Conservation (phyloP, 2,329 filamentous ascomycete species). For the Xylariaceae sp. region DNA sequence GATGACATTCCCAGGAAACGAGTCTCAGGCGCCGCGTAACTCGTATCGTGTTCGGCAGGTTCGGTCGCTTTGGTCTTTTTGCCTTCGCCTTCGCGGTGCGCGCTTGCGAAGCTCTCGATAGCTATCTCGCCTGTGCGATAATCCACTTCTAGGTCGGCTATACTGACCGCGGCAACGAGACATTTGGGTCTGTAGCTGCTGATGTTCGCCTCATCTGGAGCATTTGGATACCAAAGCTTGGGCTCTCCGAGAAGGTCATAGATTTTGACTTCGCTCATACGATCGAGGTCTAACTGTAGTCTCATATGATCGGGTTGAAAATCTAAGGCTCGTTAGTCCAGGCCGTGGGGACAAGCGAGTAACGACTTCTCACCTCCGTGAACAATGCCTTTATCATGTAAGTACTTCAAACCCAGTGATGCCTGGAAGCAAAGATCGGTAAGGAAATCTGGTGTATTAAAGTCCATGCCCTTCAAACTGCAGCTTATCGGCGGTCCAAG, state of each 20-base stretch:
- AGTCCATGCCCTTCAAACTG: neutral
- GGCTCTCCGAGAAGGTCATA: conserved; percentile 4
- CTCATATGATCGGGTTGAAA: conserved; percentile 13
- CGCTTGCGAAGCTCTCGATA: conserved; percentile 4
- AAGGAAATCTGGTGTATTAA: conserved; percentile 8
- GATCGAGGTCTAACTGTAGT: conserved; percentile 7
- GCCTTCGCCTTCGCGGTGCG: neutral
- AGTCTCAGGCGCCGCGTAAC: conserved; percentile 10
- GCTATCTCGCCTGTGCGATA: conserved; percentile 11
- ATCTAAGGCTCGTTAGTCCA: conserved; percentile 2
- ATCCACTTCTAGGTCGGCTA: neutral
- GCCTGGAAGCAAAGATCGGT: conserved; percentile 10
- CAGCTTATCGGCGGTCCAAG: conserved; percentile 11
- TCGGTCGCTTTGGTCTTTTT: neutral
- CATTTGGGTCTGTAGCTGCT: neutral
- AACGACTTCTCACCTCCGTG: conserved; percentile 9
- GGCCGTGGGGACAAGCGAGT: neutral
- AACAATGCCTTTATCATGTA: conserved; percentile 10
- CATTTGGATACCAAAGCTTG: conserved; percentile 4
- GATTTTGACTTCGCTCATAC: neutral
- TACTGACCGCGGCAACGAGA: conserved; percentile 5
- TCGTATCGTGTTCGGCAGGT: neutral
- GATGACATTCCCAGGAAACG: conserved; percentile 3
- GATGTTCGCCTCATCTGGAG: neutral
- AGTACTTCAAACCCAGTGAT: conserved; percentile 3